Conservation (phyloP, 257 asterid species). For the Solanum rostratum region DNA sequence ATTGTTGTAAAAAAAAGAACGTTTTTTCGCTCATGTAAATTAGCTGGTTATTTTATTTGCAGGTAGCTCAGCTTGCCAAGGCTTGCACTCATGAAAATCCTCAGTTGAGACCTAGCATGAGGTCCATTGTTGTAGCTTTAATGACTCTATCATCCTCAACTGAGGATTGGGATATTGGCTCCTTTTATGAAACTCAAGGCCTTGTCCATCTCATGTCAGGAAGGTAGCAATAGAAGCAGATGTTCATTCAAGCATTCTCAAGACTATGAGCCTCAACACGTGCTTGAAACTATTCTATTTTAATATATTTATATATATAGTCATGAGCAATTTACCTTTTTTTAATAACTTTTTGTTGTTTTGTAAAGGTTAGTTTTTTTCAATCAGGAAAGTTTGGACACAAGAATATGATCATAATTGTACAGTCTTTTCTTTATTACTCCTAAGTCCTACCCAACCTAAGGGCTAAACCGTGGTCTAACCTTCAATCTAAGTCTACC, state of each 20-base stretch:
- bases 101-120: constrained; percentile 80
- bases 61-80: constrained; percentile 79
- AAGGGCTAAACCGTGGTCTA: too few species aligned
- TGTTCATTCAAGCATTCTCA: neutral
- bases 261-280: neutral
- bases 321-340: neutral
- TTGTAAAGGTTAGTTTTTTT: neutral
- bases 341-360: neutral
- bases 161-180: constrained; percentile 88
- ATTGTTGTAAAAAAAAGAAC: neutral
- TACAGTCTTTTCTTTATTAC: neutral
- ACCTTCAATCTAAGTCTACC: too few species aligned
- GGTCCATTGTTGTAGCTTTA: constrained; percentile 78
- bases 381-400: neutral
- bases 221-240: constrained; percentile 14
- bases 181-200: constrained; percentile 70
- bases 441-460: too few species aligned
- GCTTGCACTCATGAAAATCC: constrained; percentile 84
- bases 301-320: neutral
- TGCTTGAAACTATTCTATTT: neutral
- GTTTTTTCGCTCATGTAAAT: neutral
- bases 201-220: constrained; percentile 60
- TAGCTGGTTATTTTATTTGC: neutral
- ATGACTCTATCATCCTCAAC: constrained; percentile 81
- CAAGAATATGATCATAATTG: neutral